Conservation (phyloP, 2,329 filamentous ascomycete genomes). For the Penicillium sp. region DNA sequence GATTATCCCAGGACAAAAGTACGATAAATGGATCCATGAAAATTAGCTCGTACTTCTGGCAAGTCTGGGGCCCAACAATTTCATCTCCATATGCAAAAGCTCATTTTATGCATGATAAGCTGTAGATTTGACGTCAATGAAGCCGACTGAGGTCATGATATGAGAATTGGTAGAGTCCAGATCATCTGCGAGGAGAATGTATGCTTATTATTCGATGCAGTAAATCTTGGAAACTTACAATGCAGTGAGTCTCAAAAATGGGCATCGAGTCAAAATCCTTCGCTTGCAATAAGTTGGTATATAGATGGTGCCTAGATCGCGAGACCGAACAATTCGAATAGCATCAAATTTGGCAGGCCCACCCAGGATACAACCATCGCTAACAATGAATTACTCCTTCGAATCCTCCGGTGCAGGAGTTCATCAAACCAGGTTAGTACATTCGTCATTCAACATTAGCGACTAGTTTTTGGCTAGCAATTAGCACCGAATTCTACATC, state of each 20-base stretch:
- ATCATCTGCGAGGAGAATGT: not conserved
- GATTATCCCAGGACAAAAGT: slow-evolving; percentile 13
- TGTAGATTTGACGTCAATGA: not conserved
- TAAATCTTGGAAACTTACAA: not conserved
- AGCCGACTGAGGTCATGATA: not conserved
- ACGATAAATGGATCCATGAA: not conserved
- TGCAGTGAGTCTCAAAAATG: not conserved
- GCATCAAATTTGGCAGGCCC: not conserved
- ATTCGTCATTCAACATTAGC: not conserved
- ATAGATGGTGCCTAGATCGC: not conserved
- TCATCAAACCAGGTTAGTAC: not conserved
- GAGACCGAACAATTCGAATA: not conserved
- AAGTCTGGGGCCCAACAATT: not conserved
- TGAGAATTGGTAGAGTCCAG: not conserved
- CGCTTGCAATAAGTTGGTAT: no score
- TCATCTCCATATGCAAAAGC: not conserved
- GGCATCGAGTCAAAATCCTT: not conserved
- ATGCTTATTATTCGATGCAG: no score
- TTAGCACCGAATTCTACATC: not conserved
- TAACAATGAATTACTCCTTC: not conserved
- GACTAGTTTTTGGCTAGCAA: not conserved
- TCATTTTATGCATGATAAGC: not conserved
- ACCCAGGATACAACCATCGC: not conserved
- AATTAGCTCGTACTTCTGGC: slow-evolving; percentile 15
- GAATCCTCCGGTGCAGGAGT: not conserved